Percentiles rank a stretch among this genome's conserved stretches.
Evolutionary conservation across 192 early-diverging fungal species (phyloP).

Genomic region (Phlyctochytrium bullatum): DNA sequence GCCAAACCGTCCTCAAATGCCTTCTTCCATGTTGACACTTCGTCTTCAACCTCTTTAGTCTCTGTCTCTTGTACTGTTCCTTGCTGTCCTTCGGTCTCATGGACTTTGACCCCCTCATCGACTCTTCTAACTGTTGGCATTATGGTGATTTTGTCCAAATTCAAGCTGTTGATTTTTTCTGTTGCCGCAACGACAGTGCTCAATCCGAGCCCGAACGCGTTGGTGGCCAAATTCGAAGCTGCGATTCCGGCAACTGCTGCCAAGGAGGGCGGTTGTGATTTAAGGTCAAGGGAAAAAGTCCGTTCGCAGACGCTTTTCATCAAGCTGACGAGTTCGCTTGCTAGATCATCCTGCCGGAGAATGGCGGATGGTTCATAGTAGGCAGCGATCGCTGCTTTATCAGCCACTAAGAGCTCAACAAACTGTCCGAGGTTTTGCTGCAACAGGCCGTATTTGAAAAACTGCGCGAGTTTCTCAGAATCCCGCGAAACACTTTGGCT

Average conservation of each 20-base stretch:
- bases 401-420: not conserved
- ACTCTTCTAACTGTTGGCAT: not conserved
- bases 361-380: not conserved
- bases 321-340: not conserved
- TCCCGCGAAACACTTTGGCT: not conserved
- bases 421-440: not conserved
- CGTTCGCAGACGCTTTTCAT: not conserved
- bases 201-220: not conserved
- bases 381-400: not conserved
- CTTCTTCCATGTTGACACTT: not conserved
- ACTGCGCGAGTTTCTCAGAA: not conserved
- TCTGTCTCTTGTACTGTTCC: not conserved
- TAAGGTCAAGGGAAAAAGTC: not conserved
- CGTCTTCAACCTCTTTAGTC: not conserved
- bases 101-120: not conserved
- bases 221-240: not conserved
- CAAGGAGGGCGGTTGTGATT: not conserved
- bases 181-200: not conserved
- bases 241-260: not conserved
- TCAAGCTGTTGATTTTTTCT: not conserved
- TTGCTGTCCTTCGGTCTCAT: not conserved
- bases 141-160: not conserved
- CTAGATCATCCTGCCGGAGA: not conserved
- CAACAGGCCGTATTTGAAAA: constrained; percentile 1
- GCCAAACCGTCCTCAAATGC: not conserved